These are phyloP conservation scores for Quercus alba DNA, from an alignment of 306 rosid genomes.

Conservation along the genomic window DNA sequence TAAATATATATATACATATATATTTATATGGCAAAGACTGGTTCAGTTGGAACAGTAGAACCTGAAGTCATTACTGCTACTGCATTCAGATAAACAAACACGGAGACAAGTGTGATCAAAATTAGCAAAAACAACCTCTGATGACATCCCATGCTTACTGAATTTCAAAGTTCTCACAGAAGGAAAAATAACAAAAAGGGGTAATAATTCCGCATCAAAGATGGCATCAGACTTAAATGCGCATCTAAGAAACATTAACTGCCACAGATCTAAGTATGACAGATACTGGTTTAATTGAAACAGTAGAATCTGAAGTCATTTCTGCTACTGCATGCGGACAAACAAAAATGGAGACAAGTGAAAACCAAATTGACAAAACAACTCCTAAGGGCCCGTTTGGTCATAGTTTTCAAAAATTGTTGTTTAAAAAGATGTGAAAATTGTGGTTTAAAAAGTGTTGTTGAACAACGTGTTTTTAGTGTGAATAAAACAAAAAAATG, in stretches of 20 bases:
- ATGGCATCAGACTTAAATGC: background rate
- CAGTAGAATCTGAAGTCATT: background rate
- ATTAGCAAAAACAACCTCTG: background rate
- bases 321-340: background rate
- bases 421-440: too few species aligned
- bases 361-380: background rate
- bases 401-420: too few species aligned
- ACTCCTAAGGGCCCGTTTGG: too few species aligned
- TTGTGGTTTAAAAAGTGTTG: too few species aligned
- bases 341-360: background rate
- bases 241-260: background rate
- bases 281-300: background rate
- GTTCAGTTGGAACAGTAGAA: background rate
- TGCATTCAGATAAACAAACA: background rate
- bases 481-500: too few species aligned
- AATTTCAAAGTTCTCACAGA: background rate
- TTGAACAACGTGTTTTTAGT: too few species aligned
- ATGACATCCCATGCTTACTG: background rate
- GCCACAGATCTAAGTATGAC: background rate
- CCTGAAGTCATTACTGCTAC: background rate
- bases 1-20: too few species aligned
- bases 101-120: background rate
- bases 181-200: background rate
- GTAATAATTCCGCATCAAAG: background rate
- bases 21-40: background rate